Evolutionary conservation across 208 protist genomes (phyloP).

Genomic region (Balamuthia mandrillaris): DNA sequence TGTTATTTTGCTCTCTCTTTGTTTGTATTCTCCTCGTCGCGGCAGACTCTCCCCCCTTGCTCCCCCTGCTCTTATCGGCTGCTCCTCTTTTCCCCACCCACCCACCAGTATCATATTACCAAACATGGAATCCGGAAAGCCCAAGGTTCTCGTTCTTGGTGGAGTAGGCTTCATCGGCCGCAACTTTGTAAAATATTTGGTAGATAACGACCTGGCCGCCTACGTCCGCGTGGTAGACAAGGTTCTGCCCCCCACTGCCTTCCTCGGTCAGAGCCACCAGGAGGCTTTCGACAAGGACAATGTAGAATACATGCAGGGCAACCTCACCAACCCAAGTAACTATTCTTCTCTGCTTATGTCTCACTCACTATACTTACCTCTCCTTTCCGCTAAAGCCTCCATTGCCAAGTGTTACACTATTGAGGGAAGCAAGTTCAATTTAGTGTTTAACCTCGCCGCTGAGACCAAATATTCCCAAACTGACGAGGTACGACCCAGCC

Average conservation of each 20-base stretch:
- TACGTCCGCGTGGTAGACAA: conserved; percentile 77
- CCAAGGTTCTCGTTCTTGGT: conserved; percentile 64
- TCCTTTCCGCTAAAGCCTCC: conserved; percentile 32
- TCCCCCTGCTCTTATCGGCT: no score
- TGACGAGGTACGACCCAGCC: conserved; percentile 35
- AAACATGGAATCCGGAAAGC: conserved; percentile 47
- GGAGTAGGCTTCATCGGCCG: conserved; percentile 84
- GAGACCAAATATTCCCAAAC: conserved; percentile 81
- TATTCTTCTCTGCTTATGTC: conserved; percentile 31
- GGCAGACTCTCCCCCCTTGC: no score
- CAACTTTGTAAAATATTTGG: conserved; percentile 79
- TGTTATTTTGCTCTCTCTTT: no score
- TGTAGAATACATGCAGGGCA: conserved; percentile 81
- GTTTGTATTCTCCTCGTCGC: no score
- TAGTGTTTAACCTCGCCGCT: conserved; percentile 82
- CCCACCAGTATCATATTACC: no score
- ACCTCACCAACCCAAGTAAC: conserved; percentile 54
- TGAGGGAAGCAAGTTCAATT: conserved; percentile 65
- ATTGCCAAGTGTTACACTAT: conserved; percentile 75
- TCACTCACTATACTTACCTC: not conserved
- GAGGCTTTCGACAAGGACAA: conserved; percentile 60
- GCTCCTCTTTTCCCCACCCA: no score
- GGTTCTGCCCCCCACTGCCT: conserved; percentile 65
- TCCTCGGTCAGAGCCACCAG: conserved; percentile 51
- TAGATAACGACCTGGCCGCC: conserved; percentile 62